These are phyloP conservation scores for Candida andamanensis DNA, from an alignment of 805 yeast genomes.

Conservation along the genomic window DNA sequence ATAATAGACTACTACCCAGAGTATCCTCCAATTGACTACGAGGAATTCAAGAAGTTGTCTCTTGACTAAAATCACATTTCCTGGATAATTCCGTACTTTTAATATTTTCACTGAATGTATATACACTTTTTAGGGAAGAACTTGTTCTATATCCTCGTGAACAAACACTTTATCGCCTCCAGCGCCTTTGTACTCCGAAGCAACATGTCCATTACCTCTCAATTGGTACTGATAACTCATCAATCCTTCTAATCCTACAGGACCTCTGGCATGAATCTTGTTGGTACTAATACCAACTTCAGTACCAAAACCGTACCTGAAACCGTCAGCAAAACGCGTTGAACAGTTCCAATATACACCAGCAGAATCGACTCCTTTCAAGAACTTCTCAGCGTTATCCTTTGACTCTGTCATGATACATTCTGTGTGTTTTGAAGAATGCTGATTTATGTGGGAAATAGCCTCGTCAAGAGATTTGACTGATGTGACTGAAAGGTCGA, in stretches of 20 bases:
- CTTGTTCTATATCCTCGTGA: constrained; percentile 46
- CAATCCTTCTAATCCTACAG: constrained; percentile 95
- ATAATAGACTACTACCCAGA: constrained; percentile 48
- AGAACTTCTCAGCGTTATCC: constrained; percentile 64
- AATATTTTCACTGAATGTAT: too few relatives aligned
- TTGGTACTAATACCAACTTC: constrained; percentile 98
- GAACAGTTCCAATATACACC: constrained; percentile 98
- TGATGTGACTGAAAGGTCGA: constrained; percentile 72
- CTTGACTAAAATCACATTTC: too few relatives aligned
- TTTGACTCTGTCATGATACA: constrained; percentile 78
- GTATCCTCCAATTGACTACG: constrained; percentile 36
- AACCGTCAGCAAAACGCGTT: constrained; percentile 97
- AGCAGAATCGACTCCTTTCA: constrained; percentile 86
- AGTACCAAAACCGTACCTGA: constrained; percentile 96
- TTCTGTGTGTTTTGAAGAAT: constrained; percentile 96
- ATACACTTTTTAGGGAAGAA: not conserved
- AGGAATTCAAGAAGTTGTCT: constrained; percentile 13
- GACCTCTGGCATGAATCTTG: constrained; percentile 97
- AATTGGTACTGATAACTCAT: constrained; percentile 93
- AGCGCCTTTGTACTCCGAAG: constrained; percentile 85
- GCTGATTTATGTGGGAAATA: constrained; percentile 78
- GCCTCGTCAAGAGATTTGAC: constrained; percentile 63
- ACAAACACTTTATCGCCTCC: constrained; percentile 80
- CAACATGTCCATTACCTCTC: constrained; percentile 90
- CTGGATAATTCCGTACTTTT: too few relatives aligned